These are phyloP conservation scores for Leccinum angustisporum DNA, from an alignment of 1,284 basidiomycete genomes.

Conservation along the genomic window DNA sequence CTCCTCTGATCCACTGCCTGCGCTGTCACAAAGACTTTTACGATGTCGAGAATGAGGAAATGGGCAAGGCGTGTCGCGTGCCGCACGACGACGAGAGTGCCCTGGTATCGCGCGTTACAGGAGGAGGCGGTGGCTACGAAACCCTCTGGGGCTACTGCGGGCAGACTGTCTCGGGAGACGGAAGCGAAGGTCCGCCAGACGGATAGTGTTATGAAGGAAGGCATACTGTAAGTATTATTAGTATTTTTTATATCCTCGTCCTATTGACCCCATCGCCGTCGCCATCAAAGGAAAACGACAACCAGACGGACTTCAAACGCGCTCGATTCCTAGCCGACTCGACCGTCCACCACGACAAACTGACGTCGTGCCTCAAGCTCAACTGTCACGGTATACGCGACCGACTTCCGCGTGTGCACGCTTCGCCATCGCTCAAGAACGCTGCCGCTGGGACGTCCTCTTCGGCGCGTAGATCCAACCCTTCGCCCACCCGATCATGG, in stretches of 20 bases:
- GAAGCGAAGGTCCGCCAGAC: conserved; percentile 76
- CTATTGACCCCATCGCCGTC: neutral
- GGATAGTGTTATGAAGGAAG: conserved; percentile 82
- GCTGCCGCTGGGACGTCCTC: conserved; percentile 8
- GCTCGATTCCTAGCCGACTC: conserved; percentile 77
- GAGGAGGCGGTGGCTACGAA: conserved; percentile 41
- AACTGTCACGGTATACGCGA: conserved; percentile 51
- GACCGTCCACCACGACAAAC: conserved; percentile 62
- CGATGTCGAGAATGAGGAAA: conserved; percentile 52
- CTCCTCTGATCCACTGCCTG: conserved; percentile 66
- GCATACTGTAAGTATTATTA: conserved; percentile 56
- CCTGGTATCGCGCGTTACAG: conserved; percentile 43
- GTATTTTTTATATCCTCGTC: neutral
- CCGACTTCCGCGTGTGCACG: conserved; percentile 25
- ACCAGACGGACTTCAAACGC: conserved; percentile 66
- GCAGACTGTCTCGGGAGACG: conserved; percentile 66
- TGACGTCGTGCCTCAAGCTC: conserved; percentile 54
- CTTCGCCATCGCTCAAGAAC: conserved; percentile 10
- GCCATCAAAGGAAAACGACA: neutral
- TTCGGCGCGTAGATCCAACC: conserved; percentile 24
- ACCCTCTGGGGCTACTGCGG: conserved; percentile 72
- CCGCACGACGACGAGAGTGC: conserved; percentile 56
- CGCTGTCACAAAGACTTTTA: conserved; percentile 67
- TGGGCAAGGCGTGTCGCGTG: conserved; percentile 53
- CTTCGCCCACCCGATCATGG: conserved; percentile 28